Base-by-base conservation (phyloP, 805 yeast genomes). In the Yarrowia alimentaria region DNA sequence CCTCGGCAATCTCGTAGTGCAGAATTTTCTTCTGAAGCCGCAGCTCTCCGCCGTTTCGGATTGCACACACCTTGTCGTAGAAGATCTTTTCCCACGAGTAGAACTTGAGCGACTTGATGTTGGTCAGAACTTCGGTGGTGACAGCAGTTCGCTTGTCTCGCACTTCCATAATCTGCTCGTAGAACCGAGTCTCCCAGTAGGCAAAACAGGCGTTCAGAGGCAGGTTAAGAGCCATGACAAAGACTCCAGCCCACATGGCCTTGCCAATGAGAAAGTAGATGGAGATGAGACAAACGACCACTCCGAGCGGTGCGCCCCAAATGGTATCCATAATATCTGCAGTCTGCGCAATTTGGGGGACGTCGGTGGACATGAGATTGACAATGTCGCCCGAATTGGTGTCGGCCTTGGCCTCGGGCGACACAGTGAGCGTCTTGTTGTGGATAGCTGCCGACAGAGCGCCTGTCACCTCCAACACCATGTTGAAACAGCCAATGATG, bases 51-150 rank as follows among this genome's bases (percentile, higher is more conserved):
- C 86, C 86, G 63, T 91, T 88, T 75, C 99, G 83, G 17, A 91
- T 95, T 61, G 80, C 70, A 57, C 79, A 78, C 53, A 94, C 73
- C 59, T 83, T 84, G 21, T 74, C 76, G 61, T 79, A 77, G 64
- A 87, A 89, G 3, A 98, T 95, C 24, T 65, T 70, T 68, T 93
- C 99, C 99, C 99, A 93, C 2, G 94, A 95, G 62, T 93, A 93
- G 43, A 94, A 74, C 65, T 93, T 93, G 64, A 93, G 73, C 10
- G 96, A 87, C 68, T 89, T 90, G 63, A 90, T 87, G 60, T 87
- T 87, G 64, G 85, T 83, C 61, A 90, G 74, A 50, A 90, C 87
- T 66, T 90, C 97, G 54, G 85, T 81, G 51, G 87, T 83, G 34
- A 89, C 70, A 55, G 95, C 79, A 9, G 96, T 85, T 72, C 99